These are phyloP conservation scores for Hypoxylon sp. DNA, from an alignment of 2,329 filamentous ascomycete species.

Conservation along the genomic window DNA sequence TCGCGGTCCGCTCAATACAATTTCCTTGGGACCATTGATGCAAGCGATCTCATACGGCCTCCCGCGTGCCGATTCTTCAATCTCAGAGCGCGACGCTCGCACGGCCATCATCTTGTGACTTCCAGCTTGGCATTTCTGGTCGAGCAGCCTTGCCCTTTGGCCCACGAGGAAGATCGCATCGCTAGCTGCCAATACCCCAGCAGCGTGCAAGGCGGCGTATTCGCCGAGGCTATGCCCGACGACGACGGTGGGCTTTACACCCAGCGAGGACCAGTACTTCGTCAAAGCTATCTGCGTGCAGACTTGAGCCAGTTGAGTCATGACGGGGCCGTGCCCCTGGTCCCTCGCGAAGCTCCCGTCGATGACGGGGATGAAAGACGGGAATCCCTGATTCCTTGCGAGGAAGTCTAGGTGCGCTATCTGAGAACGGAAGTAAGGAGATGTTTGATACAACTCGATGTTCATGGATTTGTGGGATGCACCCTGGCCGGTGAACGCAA, in stretches of 20 bases:
- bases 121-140: slow-evolving; percentile 63
- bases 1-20: slow-evolving; percentile 66
- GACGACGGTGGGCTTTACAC: slow-evolving; percentile 56
- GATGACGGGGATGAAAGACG: slow-evolving; percentile 46
- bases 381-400: slow-evolving; percentile 51
- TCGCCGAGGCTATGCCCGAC: slow-evolving; percentile 67
- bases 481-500: slow-evolving; percentile 62
- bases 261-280: slow-evolving; percentile 53
- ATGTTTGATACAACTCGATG: slow-evolving; percentile 51
- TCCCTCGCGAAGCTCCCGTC: slow-evolving; percentile 1
- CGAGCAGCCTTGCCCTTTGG: slow-evolving; percentile 64
- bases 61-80: slow-evolving; percentile 44
- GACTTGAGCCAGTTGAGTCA: slow-evolving; percentile 50
- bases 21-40: slow-evolving; percentile 72
- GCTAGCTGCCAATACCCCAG: slow-evolving; percentile 67
- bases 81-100: slow-evolving; percentile 56
- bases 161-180: slow-evolving; percentile 72
- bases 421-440: slow-evolving; percentile 50
- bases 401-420: slow-evolving; percentile 52
- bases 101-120: slow-evolving; percentile 73
- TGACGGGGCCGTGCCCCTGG: neutral
- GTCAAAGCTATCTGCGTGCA: slow-evolving; percentile 54
- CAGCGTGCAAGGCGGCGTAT: slow-evolving; percentile 69
- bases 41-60: slow-evolving; percentile 62
- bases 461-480: slow-evolving; percentile 50